Percentiles rank a stretch among this genome's conserved stretches.
Conservation (phyloP, 768 basidiomycete genomes). For the Serendipita sp. region DNA sequence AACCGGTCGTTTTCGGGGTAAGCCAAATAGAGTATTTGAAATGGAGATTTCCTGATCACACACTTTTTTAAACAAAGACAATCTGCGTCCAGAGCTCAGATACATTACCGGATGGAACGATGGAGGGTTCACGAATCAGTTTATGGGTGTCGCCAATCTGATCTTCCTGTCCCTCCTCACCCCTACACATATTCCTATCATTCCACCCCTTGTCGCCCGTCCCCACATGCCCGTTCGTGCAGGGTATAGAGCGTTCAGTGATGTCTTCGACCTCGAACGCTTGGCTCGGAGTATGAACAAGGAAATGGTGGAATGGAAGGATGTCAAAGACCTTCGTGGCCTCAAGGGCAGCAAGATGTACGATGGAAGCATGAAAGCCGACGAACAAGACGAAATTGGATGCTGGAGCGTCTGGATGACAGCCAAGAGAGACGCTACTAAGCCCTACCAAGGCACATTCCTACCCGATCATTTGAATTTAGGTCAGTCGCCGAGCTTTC, state of each 20-base stretch:
- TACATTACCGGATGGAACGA: conserved; percentile 63
- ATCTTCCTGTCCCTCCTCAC: conserved; percentile 44
- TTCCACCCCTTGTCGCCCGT: conserved; percentile 37
- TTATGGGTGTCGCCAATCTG: conserved; percentile 25
- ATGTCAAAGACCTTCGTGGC: conserved; percentile 33
- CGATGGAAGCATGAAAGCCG: background rate
- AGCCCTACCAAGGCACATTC: background rate
- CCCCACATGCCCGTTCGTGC: conserved; percentile 33
- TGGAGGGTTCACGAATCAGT: conserved; percentile 51
- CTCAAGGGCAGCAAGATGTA: conserved; percentile 7
- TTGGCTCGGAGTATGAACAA: conserved; percentile 27
- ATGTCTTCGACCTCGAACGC: conserved; percentile 43
- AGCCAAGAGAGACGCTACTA: background rate
- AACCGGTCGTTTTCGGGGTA: background rate
- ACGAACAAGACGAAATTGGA: conserved; percentile 18
- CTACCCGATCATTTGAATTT: background rate
- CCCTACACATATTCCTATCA: conserved; percentile 36
- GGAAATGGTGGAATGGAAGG: conserved; percentile 46
- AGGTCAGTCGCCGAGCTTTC: background rate
- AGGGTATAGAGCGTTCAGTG: conserved; percentile 37
- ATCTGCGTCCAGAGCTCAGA: conserved; percentile 39
- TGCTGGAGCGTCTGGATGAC: conserved; percentile 28
- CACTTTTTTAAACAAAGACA: conserved; percentile 26
- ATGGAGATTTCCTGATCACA: background rate
- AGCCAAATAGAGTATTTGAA: background rate